Conservation (phyloP, 768 basidiomycete species). For the Lentinus tigrinus region DNA sequence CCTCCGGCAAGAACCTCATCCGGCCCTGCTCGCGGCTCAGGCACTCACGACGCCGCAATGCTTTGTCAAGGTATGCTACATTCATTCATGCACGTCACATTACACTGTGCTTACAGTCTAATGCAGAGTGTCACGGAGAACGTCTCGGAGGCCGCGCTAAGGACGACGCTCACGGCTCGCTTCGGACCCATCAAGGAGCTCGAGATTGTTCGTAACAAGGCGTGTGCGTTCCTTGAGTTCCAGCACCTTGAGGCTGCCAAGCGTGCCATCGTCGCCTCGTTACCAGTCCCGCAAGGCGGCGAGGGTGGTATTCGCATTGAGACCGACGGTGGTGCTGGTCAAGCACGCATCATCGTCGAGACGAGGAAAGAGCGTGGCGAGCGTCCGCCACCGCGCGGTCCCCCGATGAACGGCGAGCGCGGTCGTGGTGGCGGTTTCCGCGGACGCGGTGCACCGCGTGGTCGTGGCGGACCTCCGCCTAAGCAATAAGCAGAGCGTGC, state of each 20-base stretch:
- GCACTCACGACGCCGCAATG: conserved; percentile 71
- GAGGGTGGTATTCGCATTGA: conserved; percentile 87
- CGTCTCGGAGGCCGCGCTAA: conserved; percentile 52
- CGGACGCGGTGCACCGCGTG: conserved; percentile 45
- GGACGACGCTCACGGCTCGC: conserved; percentile 47
- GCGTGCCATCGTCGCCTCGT: conserved; percentile 75
- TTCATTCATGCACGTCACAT: background rate
- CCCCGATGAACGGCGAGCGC: conserved; percentile 50
- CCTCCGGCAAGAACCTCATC: conserved; percentile 42
- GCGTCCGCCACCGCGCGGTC: conserved; percentile 63
- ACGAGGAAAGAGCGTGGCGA: conserved; percentile 90
- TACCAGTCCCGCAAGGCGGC: conserved; percentile 70
- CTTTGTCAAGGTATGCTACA: conserved; percentile 80
- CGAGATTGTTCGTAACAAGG: conserved; percentile 84
- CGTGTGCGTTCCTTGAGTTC: conserved; percentile 96
- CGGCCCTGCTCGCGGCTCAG: conserved; percentile 54
- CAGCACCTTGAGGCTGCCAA: conserved; percentile 71
- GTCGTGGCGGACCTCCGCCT: conserved; percentile 35
- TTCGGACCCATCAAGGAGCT: conserved; percentile 86
- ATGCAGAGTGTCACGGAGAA: conserved; percentile 69
- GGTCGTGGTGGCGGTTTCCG: conserved; percentile 51
- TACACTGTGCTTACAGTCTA: conserved; percentile 3
- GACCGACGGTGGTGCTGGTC: conserved; percentile 49
- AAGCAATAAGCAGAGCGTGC: conserved; percentile 18
- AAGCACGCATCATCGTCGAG: conserved; percentile 72